Base-by-base conservation (phyloP, 768 basidiomycete genomes). In the Chalciporus pseudorubinellus region DNA sequence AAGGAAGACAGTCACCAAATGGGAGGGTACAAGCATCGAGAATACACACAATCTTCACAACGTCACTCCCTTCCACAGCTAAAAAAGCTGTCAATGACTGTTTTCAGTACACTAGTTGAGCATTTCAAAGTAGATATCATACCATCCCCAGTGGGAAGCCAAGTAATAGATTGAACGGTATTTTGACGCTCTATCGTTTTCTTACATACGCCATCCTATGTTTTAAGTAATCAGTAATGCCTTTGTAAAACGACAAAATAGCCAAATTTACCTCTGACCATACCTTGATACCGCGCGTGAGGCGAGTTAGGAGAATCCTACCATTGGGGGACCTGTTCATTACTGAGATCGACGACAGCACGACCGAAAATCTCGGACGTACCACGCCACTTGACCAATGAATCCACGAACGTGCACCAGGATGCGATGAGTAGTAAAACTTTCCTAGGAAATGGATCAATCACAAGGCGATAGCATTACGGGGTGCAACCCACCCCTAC, bases 371-470 rank as follows among this genome's bases (percentile, higher is more conserved):
- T 45, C 31, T 5, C n/a, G 33, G 4, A 47, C 18, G 34, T 62
- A 77, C 77, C 79, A 81, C 6, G 78, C 79, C n/a, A 81, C 79
- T 59, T 81, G 79, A 31, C 74, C 74, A 53, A 80, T 74, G 62
- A 81, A 82, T 26, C 77, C 79, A 40, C 72, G 70, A 22, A 77
- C 76, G 51, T 80, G 80, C 12, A 77, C 78, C 1, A 80, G 70
- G 28, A 75, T 71, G 46, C 79, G 73, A 54, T 79, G 76, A n/a
- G 67, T 66, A 12, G 70, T 68, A 43, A 77, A 67, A 14, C 66
- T 64, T 34, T 76, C 75, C 78, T 79, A 53, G 44, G 49, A 20
- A 33, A 18, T 16, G 44, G 16, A 29, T 59, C 33, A 61, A 50
- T 50, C 64, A 50, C 41, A 51, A 57, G 53, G 22, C n/a, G 12